These are phyloP conservation scores for Pugionium cornutum DNA, from an alignment of 345 rosid genomes.

Conservation along the genomic window DNA sequence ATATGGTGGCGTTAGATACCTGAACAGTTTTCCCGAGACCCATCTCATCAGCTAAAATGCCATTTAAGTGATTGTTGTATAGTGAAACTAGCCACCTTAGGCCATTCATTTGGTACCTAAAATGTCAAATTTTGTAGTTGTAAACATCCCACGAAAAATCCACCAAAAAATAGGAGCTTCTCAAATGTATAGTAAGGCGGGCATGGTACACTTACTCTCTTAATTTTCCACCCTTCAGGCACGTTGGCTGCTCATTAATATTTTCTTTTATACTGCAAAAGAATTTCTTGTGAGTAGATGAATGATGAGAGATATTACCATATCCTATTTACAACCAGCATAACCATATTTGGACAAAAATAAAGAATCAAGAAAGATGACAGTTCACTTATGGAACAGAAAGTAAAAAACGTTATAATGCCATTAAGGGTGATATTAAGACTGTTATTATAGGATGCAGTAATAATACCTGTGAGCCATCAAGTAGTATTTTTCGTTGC, in stretches of 20 bases:
- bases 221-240: slow-evolving; percentile 76
- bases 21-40: slow-evolving; percentile 98
- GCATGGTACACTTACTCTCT: slow-evolving; percentile 71
- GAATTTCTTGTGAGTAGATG: not conserved
- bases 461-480: slow-evolving; percentile 86
- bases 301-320: not conserved
- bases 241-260: slow-evolving; percentile 77
- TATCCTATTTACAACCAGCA: slow-evolving; percentile 2
- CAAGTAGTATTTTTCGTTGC: slow-evolving; percentile 92
- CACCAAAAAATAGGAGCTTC: slow-evolving; percentile 1
- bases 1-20: slow-evolving; percentile 40
- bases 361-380: slow-evolving; percentile 1
- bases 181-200: slow-evolving; percentile 2
- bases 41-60: slow-evolving; percentile 97
- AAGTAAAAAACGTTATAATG: not conserved
- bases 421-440: not conserved
- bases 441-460: not conserved
- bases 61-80: slow-evolving; percentile 86
- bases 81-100: slow-evolving; percentile 85
- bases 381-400: not conserved
- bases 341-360: slow-evolving; percentile 6
- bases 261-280: slow-evolving; percentile 81
- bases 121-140: slow-evolving; percentile 30
- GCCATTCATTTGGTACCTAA: slow-evolving; percentile 93
- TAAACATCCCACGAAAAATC: slow-evolving; percentile 20